Percentiles rank a stretch among this genome's conserved stretches.
These are phyloP conservation scores for Limnomonas spitsbergensis DNA, from an alignment of 139 green algal genomes.

Conservation along the genomic window DNA sequence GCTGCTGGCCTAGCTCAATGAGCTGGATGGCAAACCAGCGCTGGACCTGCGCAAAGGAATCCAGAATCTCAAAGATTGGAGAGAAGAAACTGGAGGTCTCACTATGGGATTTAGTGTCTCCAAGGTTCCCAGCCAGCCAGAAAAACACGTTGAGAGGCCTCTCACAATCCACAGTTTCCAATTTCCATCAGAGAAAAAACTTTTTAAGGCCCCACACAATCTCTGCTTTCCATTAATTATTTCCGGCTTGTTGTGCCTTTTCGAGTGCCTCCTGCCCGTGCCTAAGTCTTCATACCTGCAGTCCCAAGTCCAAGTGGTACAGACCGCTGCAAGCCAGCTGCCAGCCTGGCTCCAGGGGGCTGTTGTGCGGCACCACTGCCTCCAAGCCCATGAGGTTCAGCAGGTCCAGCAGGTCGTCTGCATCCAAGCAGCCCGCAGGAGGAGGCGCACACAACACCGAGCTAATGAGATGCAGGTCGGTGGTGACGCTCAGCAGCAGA, in stretches of 20 bases:
- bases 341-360: slow-evolving; percentile 7
- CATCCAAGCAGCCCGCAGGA: not conserved
- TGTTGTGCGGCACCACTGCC: not conserved
- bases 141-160: not conserved
- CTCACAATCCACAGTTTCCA: not conserved
- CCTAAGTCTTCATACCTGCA: not conserved
- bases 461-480: not conserved
- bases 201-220: too few species aligned
- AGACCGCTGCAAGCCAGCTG: slow-evolving; percentile 2
- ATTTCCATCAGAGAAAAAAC: too few species aligned
- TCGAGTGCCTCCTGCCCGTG: too few species aligned
- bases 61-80: too few species aligned
- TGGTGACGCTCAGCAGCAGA: not conserved
- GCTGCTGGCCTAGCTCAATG: slow-evolving; percentile 1
- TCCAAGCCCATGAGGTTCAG: slow-evolving; percentile 2
- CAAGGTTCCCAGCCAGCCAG: not conserved
- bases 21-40: slow-evolving; percentile 1
- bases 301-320: not conserved
- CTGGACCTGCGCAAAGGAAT: not conserved
- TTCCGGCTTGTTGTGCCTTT: too few species aligned
- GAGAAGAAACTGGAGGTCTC: too few species aligned
- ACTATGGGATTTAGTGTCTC: too few species aligned
- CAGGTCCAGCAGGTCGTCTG: slow-evolving; percentile 8
- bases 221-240: too few species aligned
- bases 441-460: not conserved